Base-by-base conservation (phyloP, 805 yeast genomes). In the Monosporozyma yasuniensis region DNA sequence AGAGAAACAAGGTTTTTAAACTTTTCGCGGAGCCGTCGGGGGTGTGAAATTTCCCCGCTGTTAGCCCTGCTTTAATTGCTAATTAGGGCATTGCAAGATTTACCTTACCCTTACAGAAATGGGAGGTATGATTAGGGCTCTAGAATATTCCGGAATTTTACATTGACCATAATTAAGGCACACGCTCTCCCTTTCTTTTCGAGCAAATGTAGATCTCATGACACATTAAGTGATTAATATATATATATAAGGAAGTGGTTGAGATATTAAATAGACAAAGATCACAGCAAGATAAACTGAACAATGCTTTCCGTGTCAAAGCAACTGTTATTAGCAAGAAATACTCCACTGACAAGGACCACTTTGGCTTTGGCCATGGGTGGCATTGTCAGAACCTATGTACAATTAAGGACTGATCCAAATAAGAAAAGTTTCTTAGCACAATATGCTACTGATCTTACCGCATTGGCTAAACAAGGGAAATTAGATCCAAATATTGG, bases 401-500 rank as follows among this genome's bases (percentile, higher is more conserved):
- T 62, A 4, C 64, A 67, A 45, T 60, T 65, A 60, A 61, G 61
- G 45, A 70, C 72, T 72, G 68, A 72, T 47, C 74, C 71, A 59
- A 64, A 78, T 59, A 77, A 71, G 57, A 76, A 81, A 54, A 85
- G 91, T 0, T 95, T 97, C 0, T 70, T 91, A 52, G 88, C 88
- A 58, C 81, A 83, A 61, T 91, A 72, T 63, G 99, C 96, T 21
- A 78, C 85, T 0, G 91, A 93, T 65, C 69, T 91, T 54, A 93
- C 98, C 1, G 80, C 83, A 51, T 66, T 91, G 56, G 99, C 99
- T 1, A 75, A 77, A 53, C 87, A 86, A 49, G 98, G 98, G 27
- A 87, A 87, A 59, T 72, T 91, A 37, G 99, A 91, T 61, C 99
- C 99, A 0, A 98, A 93, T 21, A 93, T 91, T 60, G 99, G 99